Evolutionary conservation across 805 yeast species (phyloP).

Genomic region (Maudiozyma saulgeensis): DNA sequence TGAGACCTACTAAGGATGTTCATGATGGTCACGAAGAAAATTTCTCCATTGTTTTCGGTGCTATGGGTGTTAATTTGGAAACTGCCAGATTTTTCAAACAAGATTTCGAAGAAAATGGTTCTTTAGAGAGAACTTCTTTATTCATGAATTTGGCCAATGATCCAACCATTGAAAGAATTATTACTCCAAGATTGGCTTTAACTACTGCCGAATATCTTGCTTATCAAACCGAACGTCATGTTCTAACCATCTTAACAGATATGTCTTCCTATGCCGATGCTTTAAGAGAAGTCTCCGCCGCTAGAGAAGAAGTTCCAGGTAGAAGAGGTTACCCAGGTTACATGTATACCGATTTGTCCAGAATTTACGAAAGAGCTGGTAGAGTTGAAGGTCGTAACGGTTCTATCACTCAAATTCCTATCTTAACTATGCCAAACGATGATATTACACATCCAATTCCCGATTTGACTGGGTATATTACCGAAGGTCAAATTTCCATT

Average conservation of each 20-base stretch:
- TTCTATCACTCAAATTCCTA: slow-evolving; percentile 97
- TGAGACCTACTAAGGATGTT: slow-evolving; percentile 98
- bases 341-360: slow-evolving; percentile 98
- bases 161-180: slow-evolving; percentile 98
- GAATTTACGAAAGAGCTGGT: slow-evolving; percentile 99
- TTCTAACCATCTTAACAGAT: slow-evolving; percentile 93
- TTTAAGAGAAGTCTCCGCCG: slow-evolving; percentile 98
- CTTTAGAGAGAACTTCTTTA: slow-evolving; percentile 93
- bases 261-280: slow-evolving; percentile 99
- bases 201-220: slow-evolving; percentile 98
- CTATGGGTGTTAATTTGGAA: slow-evolving; percentile 99
- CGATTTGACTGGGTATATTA: slow-evolving; percentile 97
- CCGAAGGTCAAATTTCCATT: slow-evolving; percentile 97
- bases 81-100: slow-evolving; percentile 97
- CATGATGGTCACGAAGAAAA: slow-evolving; percentile 99
- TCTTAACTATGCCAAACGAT: slow-evolving; percentile 98
- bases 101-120: slow-evolving; percentile 98
- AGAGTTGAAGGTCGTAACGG: slow-evolving; percentile 99
- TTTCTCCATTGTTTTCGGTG: slow-evolving; percentile 97
- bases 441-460: slow-evolving; percentile 99
- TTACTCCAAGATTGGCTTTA: slow-evolving; percentile 96
- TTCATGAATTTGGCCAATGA: slow-evolving; percentile 97
- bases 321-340: slow-evolving; percentile 99
- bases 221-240: slow-evolving; percentile 98
- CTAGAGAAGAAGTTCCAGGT: slow-evolving; percentile 99